Evolutionary conservation across 1,284 basidiomycete genomes (phyloP), one percentile per base, ranked within the genome.

Genomic region (Cryptococcus sp.): DNA sequence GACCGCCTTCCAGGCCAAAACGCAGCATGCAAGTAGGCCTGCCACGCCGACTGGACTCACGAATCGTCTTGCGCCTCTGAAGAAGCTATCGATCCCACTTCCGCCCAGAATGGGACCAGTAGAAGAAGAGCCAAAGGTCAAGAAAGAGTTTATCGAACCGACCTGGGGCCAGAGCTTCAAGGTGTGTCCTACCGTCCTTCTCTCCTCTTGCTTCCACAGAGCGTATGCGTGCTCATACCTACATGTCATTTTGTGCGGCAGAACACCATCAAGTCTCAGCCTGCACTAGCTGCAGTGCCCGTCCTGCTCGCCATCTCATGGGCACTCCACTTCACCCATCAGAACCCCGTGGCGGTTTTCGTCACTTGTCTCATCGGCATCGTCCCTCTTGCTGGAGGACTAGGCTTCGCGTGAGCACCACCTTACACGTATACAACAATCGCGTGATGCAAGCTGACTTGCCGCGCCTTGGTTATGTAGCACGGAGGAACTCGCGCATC

Each of bases 301-400:
- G 54, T 84, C 42, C 81, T 83, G 60, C 82, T 85, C 43, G 85
- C 85, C 0, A 78, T 85, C 58, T 80, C 83, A 0, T 92, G 90
- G 90, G 87, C 83, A 10, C 76, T 89, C 3, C 80, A 90, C 77
- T 88, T 89, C 57, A 81, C 78, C 67, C 41, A 80, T 81, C 68
- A 82, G 81, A 58, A 82, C 75, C 79, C 86, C 3, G 83, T 73
- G 69, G 88, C 78, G 53, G 80, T 88, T 58, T 93, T 93, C 64
- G 81, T 90, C 60, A 86, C 87, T 66, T 85, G 86, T 1, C 88
- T 91, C 69, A 75, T 79, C 46, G 69, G 70, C 17, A 72, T 80
- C 63, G 71, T 81, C 3, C 80, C 81, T 0, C 73, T 82, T 13
- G 82, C 82, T 2, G 78, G 78, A 47, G 72, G 81, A 16, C 71